These are phyloP conservation scores for Dactylella cylindrospora DNA, from an alignment of 2,329 filamentous ascomycete genomes.

Conservation along the genomic window DNA sequence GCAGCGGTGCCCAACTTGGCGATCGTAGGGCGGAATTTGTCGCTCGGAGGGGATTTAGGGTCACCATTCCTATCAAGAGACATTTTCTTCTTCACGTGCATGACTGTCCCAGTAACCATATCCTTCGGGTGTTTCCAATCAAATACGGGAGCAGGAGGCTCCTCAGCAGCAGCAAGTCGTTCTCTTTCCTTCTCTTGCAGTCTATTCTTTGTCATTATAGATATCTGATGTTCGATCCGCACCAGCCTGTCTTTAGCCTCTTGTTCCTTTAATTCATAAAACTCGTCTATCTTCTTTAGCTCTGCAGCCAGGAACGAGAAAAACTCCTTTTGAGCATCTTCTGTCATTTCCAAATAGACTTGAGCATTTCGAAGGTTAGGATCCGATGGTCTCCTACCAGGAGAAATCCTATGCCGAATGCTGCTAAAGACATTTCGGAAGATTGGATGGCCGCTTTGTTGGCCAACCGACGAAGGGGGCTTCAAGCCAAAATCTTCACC, in stretches of 20 bases:
- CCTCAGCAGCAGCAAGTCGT: constrained; percentile 52
- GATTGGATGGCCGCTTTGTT: constrained; percentile 53
- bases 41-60: constrained; percentile 28
- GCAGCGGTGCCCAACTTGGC: constrained; percentile 43
- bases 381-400: constrained; percentile 55
- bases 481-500: constrained; percentile 12
- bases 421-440: constrained; percentile 31
- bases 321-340: constrained; percentile 77
- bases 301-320: constrained; percentile 80
- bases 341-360: constrained; percentile 63
- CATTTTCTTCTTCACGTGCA: constrained; percentile 27
- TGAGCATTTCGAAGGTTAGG: constrained; percentile 53
- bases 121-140: constrained; percentile 49
- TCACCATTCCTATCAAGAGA: constrained; percentile 15
- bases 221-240: constrained; percentile 77
- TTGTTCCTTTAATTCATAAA: constrained; percentile 84
- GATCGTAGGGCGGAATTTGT: constrained; percentile 35
- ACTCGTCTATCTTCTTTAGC: constrained; percentile 85
- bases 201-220: constrained; percentile 86
- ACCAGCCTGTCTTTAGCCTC: constrained; percentile 74
- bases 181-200: constrained; percentile 67
- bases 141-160: constrained; percentile 44
- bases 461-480: neutral
- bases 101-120: constrained; percentile 47
- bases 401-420: constrained; percentile 54